Percentiles rank a stretch among this genome's conserved stretches.
These are phyloP conservation scores for Pyrenochaeta sp. DNA, from an alignment of 2,329 filamentous ascomycete species.

Conservation along the genomic window DNA sequence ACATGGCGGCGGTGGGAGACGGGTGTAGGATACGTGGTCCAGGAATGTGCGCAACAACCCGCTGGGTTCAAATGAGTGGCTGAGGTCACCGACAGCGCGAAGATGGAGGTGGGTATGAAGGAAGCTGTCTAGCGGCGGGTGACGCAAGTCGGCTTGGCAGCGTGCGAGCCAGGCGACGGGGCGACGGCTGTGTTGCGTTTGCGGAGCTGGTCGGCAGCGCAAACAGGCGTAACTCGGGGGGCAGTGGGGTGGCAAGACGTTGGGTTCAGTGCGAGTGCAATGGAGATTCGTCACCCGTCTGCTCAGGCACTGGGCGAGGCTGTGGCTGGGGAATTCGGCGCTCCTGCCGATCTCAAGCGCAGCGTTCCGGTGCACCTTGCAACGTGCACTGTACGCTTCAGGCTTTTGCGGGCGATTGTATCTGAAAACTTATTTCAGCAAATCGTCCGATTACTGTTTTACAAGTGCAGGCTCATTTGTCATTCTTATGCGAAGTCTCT, in stretches of 20 bases:
- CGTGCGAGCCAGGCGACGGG: constrained; percentile 1
- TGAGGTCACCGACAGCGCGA: too few species aligned
- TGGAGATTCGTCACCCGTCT: constrained; percentile 17
- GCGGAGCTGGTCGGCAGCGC: neutral
- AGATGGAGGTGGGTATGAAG: neutral
- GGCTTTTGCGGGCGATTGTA: too few species aligned
- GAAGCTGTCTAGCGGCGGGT: neutral
- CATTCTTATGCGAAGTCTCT: too few species aligned
- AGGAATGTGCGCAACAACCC: constrained; percentile 14
- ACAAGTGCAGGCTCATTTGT: too few species aligned
- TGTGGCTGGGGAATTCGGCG: constrained; percentile 14
- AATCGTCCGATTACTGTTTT: too few species aligned
- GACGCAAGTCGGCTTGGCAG: constrained; percentile 1
- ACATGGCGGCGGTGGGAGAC: constrained; percentile 68
- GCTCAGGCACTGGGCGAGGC: constrained; percentile 8
- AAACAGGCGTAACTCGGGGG: constrained; percentile 4
- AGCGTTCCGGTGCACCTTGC: neutral
- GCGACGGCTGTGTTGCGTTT: constrained; percentile 9
- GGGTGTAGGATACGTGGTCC: constrained; percentile 1
- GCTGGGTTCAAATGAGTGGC: too few species aligned
- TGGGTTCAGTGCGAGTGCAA: constrained; percentile 5
- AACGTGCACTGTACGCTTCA: neutral
- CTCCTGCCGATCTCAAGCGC: constrained; percentile 2
- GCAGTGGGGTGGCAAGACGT: constrained; percentile 16
- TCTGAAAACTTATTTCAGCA: neutral